Conservation (phyloP, 208 protist species). For the Trypanosoma scelopori region DNA sequence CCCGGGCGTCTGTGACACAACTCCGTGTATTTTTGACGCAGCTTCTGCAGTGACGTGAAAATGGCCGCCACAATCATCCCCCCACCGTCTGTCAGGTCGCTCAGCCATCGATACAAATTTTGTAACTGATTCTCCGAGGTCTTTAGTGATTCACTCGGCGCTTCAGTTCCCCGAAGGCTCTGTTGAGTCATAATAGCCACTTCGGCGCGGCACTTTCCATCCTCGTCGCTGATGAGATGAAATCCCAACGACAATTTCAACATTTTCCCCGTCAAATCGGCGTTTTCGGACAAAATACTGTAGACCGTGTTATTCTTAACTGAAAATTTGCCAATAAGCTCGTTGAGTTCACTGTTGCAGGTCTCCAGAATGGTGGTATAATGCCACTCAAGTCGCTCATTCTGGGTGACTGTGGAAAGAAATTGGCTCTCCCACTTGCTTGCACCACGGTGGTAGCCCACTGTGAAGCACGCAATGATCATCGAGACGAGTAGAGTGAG, state of each 20-base stretch:
- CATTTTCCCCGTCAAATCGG: slow-evolving; percentile 8
- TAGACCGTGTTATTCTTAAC: slow-evolving; percentile 4
- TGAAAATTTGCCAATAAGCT: slow-evolving; percentile 2
- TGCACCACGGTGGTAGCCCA: slow-evolving; percentile 43
- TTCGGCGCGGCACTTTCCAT: slow-evolving; percentile 17
- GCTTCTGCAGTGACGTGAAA: neutral
- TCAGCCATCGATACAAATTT: slow-evolving; percentile 7
- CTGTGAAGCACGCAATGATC: slow-evolving; percentile 31
- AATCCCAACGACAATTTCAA: neutral
- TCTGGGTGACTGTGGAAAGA: slow-evolving; percentile 1
- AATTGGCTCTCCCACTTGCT: slow-evolving; percentile 21
- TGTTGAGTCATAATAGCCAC: neutral
- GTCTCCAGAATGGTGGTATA: neutral
- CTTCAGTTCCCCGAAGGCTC: neutral
- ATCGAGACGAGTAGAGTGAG: slow-evolving; percentile 26
- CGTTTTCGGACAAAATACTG: neutral
- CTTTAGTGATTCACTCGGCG: slow-evolving; percentile 4
- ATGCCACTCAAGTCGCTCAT: neutral
- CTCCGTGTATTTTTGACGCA: neutral
- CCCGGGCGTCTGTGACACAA: slow-evolving; percentile 15
- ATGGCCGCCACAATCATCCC: slow-evolving; percentile 19
- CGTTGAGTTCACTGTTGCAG: slow-evolving; percentile 1
- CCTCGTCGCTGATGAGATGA: neutral
- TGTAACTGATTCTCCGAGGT: slow-evolving; percentile 10
- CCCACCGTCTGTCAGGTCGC: slow-evolving; percentile 9